A percentile compares a stretch with the other conserved stretches of the same genome.
Evolutionary conservation across 306 rosid species (phyloP).

Genomic region (Trichosanthes cucumerina): DNA sequence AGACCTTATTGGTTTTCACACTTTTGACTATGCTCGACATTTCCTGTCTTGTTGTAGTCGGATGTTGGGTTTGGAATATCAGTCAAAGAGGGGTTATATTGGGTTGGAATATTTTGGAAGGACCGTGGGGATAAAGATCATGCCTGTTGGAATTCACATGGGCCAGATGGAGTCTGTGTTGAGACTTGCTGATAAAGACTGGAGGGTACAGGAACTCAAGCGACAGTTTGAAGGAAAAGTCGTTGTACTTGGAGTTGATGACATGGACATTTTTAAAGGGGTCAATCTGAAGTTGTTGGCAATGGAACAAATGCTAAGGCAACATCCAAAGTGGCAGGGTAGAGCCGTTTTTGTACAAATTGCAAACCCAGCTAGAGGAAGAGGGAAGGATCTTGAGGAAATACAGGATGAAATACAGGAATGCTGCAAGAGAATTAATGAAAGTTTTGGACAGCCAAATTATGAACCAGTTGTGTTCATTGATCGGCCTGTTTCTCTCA

Average conservation of each 20-base stretch:
- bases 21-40: slow-evolving; percentile 70
- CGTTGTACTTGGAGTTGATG: slow-evolving; percentile 50
- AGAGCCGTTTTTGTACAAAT: slow-evolving; percentile 42
- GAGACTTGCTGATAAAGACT: slow-evolving; percentile 39
- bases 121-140: slow-evolving; percentile 53
- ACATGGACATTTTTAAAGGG: slow-evolving; percentile 56
- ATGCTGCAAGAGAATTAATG: slow-evolving; percentile 36
- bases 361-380: slow-evolving; percentile 56
- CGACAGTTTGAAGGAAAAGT: slow-evolving; percentile 41
- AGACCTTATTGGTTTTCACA: slow-evolving; percentile 60
- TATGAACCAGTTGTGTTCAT: slow-evolving; percentile 46
- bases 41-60: slow-evolving; percentile 63
- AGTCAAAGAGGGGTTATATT: slow-evolving; percentile 60
- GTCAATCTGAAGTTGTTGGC: slow-evolving; percentile 48
- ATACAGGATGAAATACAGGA: slow-evolving; percentile 35
- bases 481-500: slow-evolving; percentile 33
- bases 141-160: slow-evolving; percentile 69
- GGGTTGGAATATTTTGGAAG: slow-evolving; percentile 64
- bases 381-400: slow-evolving; percentile 53
- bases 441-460: slow-evolving; percentile 25
- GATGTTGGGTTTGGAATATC: slow-evolving; percentile 58
- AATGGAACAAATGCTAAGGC: slow-evolving; percentile 52
- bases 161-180: slow-evolving; percentile 49
- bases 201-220: slow-evolving; percentile 42
- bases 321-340: slow-evolving; percentile 48